Conservation (phyloP, 2,329 filamentous ascomycete species). For the Aureobasidium sp. region DNA sequence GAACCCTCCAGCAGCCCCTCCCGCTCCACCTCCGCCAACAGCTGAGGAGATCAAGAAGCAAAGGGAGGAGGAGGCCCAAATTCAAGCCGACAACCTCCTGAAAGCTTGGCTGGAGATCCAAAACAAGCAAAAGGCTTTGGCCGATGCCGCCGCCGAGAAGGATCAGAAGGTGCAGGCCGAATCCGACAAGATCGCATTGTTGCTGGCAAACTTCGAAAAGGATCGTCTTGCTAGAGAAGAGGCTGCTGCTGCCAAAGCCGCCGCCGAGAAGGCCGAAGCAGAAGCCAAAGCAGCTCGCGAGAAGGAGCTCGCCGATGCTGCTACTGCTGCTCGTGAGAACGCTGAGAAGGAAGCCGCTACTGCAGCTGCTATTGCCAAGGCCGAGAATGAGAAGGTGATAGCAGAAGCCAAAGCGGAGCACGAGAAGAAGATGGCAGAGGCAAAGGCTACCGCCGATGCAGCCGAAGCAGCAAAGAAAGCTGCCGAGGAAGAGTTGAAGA, state of each 20-base stretch:
- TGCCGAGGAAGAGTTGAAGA: slow-evolving; percentile 38
- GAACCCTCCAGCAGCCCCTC: slow-evolving; percentile 17
- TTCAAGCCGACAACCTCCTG: slow-evolving; percentile 6
- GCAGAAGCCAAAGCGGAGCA: slow-evolving; percentile 28
- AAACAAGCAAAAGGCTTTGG: slow-evolving; percentile 9
- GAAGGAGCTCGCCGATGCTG: slow-evolving; percentile 27
- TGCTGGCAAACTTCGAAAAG: slow-evolving; percentile 35
- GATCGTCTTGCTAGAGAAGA: slow-evolving; percentile 30
- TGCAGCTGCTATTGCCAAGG: slow-evolving; percentile 20
- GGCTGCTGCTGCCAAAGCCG: slow-evolving; percentile 33
- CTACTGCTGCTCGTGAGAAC: slow-evolving; percentile 37
- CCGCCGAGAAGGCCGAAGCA: slow-evolving; percentile 34
- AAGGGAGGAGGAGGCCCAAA: slow-evolving; percentile 27
- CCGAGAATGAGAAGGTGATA: slow-evolving; percentile 38
- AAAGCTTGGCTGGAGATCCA: slow-evolving; percentile 6
- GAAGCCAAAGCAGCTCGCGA: slow-evolving; percentile 42
- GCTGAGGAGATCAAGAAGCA: slow-evolving; percentile 18
- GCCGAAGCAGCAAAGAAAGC: slow-evolving; percentile 42
- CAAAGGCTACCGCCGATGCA: slow-evolving; percentile 42
- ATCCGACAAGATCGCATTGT: slow-evolving; percentile 20
- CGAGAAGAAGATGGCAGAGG: slow-evolving; percentile 47
- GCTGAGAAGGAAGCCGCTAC: slow-evolving; percentile 29
- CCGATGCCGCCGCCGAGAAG: slow-evolving; percentile 1
- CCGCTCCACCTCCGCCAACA: slow-evolving; percentile 15
- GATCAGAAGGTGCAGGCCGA: slow-evolving; percentile 14